phyloP scores from a whole-genome alignment of 106 monocot species.

The Cymbidium sinense region DNA sequence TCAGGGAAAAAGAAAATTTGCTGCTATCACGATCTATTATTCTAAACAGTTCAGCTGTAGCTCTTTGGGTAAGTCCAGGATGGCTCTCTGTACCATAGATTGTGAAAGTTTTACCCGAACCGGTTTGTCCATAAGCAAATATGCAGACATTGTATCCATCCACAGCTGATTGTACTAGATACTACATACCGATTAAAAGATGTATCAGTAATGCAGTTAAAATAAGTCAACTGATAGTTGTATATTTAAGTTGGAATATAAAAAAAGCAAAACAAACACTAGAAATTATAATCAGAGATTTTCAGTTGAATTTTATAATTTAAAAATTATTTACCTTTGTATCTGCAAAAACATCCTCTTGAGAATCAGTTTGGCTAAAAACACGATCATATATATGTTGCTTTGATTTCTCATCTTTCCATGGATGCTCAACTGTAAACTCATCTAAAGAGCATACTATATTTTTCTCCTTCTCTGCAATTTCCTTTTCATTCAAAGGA shows the following conservation, averaged over 20 bases:
- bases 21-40: slow-evolving; percentile 75
- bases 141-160: slow-evolving; percentile 99
- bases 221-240: not conserved
- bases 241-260: not conserved
- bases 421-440: slow-evolving; percentile 90
- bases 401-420: slow-evolving; percentile 93
- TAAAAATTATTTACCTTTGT: slow-evolving; percentile 57
- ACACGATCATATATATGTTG: slow-evolving; percentile 96
- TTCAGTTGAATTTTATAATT: not conserved
- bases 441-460: slow-evolving; percentile 58
- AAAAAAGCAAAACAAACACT: not conserved
- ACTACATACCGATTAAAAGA: slow-evolving; percentile 43
- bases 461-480: slow-evolving; percentile 43
- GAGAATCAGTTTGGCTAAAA: slow-evolving; percentile 64
- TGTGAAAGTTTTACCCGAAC: slow-evolving; percentile 97
- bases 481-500: slow-evolving; percentile 81
- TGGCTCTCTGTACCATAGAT: slow-evolving; percentile 83
- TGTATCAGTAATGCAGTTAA: not conserved
- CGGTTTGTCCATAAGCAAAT: slow-evolving; percentile 99
- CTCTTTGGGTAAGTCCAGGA: slow-evolving; percentile 90
- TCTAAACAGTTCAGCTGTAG: slow-evolving; percentile 78
- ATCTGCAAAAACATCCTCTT: slow-evolving; percentile 97
- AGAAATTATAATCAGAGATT: not conserved
- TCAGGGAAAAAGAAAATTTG: slow-evolving; percentile 87
- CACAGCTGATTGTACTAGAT: slow-evolving; percentile 91